Evolutionary conservation across 2,329 filamentous ascomycete species (phyloP), one percentile per base, ranked within the genome.

Genomic region (Cercospora sesami): DNA sequence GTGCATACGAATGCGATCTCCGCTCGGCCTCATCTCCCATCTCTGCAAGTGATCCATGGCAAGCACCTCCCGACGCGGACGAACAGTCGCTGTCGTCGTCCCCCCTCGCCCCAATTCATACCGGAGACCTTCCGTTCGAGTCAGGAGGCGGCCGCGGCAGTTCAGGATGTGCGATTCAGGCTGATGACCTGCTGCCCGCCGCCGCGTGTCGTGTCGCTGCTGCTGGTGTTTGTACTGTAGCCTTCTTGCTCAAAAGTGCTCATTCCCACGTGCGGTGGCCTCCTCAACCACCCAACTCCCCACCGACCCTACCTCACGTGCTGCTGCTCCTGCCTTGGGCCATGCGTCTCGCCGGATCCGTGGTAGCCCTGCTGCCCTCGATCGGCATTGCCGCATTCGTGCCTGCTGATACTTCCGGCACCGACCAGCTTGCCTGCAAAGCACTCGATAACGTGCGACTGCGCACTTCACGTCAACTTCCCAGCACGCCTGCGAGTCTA

Each of bases 371-470:
- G 28, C 55, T 71, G 23, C 64, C 67, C 30, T 23, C 64, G 5
- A 57, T 64, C 62, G 55, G 33, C 51, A 60, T 60, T 45, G 68
- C 67, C 8, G 68, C 69, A 9, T 73, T 73, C 67, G 69, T 69
- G 26, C 73, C 74, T 21, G 75, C 75, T 48, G 68, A 69, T 16
- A 77, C 75, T 6, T 63, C 65, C 21, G 69, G 66, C 5, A 73
- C 75, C 9, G 74, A 77, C 65, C 66, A 65, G 55, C 70, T 77
- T 14, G 70, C 71, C 5, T 58, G 57, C 1, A 18, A 71, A 58
- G 75, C 74, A 36, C 68, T 76, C 12, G 45, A 59, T 7, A 74
- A 76, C 31, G 68, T 76, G 10, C 81, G 75, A 28, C 58, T 31
- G 30, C 57, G 62, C 7, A 51, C 62, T 64, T 42, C 51, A 26